Conservation (phyloP, 2,329 filamentous ascomycete species). For the Zasmidium angulare region DNA sequence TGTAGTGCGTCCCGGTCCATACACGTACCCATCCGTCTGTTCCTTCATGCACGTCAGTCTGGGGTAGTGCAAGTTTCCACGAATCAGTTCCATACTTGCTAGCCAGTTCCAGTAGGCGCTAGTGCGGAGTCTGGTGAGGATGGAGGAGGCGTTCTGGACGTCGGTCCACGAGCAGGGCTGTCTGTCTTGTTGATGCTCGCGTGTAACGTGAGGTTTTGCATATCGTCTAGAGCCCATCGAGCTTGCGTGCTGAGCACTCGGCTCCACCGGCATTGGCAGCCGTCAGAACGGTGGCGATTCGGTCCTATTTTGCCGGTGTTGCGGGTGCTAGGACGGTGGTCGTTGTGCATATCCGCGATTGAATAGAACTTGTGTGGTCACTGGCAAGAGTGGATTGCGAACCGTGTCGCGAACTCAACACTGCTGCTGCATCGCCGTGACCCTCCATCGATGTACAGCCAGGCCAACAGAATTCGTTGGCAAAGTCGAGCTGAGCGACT, state of each 20-base stretch:
- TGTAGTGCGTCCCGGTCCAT: slow-evolving; percentile 4
- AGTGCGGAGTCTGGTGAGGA: background rate
- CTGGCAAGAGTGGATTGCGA: too few species aligned
- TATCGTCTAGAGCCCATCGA: background rate
- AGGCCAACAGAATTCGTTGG: too few species aligned
- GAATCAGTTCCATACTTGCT: background rate
- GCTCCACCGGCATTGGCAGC: background rate
- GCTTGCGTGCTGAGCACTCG: background rate
- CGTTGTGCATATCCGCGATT: too few species aligned
- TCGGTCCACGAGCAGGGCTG: background rate
- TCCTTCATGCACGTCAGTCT: slow-evolving; percentile 6
- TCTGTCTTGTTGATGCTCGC: background rate
- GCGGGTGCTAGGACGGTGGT: background rate
- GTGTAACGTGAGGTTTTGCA: background rate
- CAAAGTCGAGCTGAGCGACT: too few species aligned
- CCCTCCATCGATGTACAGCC: too few species aligned
- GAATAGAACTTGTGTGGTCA: too few species aligned
- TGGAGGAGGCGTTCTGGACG: background rate
- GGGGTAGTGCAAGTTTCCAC: slow-evolving; percentile 1
- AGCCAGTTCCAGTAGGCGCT: background rate
- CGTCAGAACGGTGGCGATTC: background rate
- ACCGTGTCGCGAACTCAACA: too few species aligned
- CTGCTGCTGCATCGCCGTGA: too few species aligned
- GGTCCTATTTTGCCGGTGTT: background rate
- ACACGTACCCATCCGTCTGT: background rate